Percentiles rank a stretch among this genome's conserved stretches.
phyloP scores from a whole-genome alignment of 2,329 filamentous ascomycete genomes.

The Colletotrichum viniferum region DNA sequence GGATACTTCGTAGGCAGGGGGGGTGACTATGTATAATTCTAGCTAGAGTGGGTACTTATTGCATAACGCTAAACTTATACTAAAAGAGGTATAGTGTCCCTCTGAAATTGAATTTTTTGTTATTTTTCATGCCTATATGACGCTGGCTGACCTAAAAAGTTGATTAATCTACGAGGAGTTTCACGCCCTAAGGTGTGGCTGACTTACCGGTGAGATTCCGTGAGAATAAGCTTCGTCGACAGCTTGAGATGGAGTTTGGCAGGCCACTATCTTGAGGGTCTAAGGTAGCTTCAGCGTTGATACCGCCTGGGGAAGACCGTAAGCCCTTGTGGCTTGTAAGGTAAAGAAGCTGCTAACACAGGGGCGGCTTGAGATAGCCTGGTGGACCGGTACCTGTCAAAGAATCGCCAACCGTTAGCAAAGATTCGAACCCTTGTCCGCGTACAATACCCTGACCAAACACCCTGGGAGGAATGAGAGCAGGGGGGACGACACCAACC shows the following conservation, averaged over 20 bases:
- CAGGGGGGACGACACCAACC: constrained; percentile 2
- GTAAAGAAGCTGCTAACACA: background rate
- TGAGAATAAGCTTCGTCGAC: constrained; percentile 14
- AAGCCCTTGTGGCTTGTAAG: background rate
- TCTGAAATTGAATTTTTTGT: no score
- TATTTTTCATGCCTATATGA: no score
- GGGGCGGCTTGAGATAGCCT: background rate
- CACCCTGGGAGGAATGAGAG: background rate
- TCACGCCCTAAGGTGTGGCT: constrained; percentile 18
- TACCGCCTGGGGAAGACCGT: background rate
- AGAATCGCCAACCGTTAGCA: constrained; percentile 16
- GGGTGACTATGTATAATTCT: no score
- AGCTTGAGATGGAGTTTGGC: background rate
- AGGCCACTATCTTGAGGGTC: background rate
- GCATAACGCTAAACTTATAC: no score
- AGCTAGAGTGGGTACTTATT: no score
- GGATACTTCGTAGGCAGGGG: no score
- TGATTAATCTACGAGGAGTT: no score
- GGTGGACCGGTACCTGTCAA: constrained; percentile 22
- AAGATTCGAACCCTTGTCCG: background rate
- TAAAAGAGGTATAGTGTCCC: no score
- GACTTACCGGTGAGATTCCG: background rate
- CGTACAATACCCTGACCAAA: background rate
- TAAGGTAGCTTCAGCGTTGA: constrained; percentile 7
- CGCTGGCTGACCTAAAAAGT: no score